A percentile compares a stretch with the other conserved stretches of the same genome.
These are phyloP conservation scores for Monosporascus sp. DNA, from an alignment of 2,329 filamentous ascomycete genomes.

Conservation along the genomic window DNA sequence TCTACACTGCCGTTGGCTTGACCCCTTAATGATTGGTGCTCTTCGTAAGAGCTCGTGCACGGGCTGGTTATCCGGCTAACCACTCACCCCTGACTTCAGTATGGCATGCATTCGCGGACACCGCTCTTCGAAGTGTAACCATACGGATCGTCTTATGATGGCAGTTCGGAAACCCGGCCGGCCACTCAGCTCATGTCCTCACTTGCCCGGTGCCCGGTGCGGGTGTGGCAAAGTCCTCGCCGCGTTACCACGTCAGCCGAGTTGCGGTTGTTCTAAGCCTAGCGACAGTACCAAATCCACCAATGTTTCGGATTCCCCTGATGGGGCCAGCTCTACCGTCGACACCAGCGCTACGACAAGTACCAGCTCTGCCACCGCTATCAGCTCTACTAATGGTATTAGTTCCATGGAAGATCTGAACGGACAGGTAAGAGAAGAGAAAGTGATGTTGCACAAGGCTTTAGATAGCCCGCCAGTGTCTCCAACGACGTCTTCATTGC, in stretches of 20 bases:
- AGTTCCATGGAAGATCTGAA: not conserved
- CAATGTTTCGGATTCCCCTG: not conserved
- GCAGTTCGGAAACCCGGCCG: conserved; percentile 68
- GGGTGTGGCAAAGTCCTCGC: conserved; percentile 60
- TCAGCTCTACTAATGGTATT: not conserved
- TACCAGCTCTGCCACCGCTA: conserved; percentile 10
- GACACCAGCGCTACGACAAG: conserved; percentile 10
- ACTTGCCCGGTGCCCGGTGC: conserved; percentile 57
- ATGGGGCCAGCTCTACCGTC: conserved; percentile 6
- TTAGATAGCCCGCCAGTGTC: conserved; percentile 29
- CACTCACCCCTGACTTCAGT: conserved; percentile 33
- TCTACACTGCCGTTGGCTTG: not conserved
- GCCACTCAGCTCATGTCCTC: conserved; percentile 64
- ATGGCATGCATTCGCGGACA: conserved; percentile 72
- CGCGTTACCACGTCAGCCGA: conserved; percentile 54
- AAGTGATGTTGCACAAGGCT: not conserved
- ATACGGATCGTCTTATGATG: conserved; percentile 63
- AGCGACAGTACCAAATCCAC: not conserved
- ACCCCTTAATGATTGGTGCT: not conserved
- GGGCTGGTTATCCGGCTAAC: not conserved
- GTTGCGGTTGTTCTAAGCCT: conserved; percentile 44
- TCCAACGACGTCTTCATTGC: conserved; percentile 33
- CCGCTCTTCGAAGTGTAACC: conserved; percentile 69
- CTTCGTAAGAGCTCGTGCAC: not conserved
- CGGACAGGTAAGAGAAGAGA: not conserved